Conservation (phyloP, 768 basidiomycete genomes). For the Trametes elegans region DNA sequence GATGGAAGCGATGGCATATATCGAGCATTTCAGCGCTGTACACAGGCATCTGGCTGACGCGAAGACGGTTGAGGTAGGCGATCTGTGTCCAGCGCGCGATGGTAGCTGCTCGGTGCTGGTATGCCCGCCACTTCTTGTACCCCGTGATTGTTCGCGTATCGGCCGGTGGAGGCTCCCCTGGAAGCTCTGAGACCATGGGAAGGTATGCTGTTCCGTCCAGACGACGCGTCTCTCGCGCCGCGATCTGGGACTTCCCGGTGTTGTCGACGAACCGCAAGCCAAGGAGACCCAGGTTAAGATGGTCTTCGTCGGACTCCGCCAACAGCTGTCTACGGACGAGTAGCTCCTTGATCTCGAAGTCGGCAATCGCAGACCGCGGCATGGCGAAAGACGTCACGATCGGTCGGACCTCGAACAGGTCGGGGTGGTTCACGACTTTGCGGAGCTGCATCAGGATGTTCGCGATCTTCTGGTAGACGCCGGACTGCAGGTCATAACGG, state of each 20-base stretch:
- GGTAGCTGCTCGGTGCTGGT: slow-evolving; percentile 46
- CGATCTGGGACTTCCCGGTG: slow-evolving; percentile 52
- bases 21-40: slow-evolving; percentile 38
- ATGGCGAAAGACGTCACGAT: slow-evolving; percentile 75
- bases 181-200: slow-evolving; percentile 50
- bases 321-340: slow-evolving; percentile 77
- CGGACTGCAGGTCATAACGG: slow-evolving; percentile 76
- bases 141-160: slow-evolving; percentile 77
- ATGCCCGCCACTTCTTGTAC: slow-evolving; percentile 49
- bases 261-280: slow-evolving; percentile 60
- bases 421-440: slow-evolving; percentile 95
- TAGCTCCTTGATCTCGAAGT: slow-evolving; percentile 86
- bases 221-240: slow-evolving; percentile 50
- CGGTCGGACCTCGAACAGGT: slow-evolving; percentile 87
- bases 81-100: slow-evolving; percentile 68
- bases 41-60: slow-evolving; percentile 48
- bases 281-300: slow-evolving; percentile 58
- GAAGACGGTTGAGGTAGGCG: slow-evolving; percentile 69
- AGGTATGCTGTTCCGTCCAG: slow-evolving; percentile 60
- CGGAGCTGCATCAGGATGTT: slow-evolving; percentile 98
- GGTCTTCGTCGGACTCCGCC: slow-evolving; percentile 48
- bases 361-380: slow-evolving; percentile 70
- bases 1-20: slow-evolving; percentile 36
- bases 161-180: slow-evolving; percentile 64
- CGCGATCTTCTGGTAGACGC: slow-evolving; percentile 84